Conservation (phyloP, 2,329 filamentous ascomycete genomes). For the Apiospora arundinis region DNA sequence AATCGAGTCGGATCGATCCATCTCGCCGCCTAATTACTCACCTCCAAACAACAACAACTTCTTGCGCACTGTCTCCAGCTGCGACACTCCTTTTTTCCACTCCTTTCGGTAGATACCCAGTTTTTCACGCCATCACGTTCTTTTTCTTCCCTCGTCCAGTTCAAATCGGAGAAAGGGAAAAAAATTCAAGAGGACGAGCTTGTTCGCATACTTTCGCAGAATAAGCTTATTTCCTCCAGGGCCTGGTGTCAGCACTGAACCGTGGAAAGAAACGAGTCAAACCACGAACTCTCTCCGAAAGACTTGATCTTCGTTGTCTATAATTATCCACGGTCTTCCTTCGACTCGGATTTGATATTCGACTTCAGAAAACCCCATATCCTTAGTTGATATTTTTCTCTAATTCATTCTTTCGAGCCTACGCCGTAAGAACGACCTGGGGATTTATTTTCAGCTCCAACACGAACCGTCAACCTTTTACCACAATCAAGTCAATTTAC, state of each 20-base stretch:
- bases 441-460: constrained; percentile 6
- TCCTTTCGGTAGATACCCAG: constrained; percentile 18
- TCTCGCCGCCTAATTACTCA: not conserved
- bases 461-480: not conserved
- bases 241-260: constrained; percentile 18
- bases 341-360: constrained; percentile 22
- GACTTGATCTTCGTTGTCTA: not conserved
- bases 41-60: constrained; percentile 1
- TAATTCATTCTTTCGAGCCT: not conserved
- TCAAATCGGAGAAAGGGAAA: not conserved
- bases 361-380: constrained; percentile 16
- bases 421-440: not conserved
- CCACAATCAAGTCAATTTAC: not conserved
- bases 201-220: constrained; percentile 19
- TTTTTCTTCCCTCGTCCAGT: constrained; percentile 19
- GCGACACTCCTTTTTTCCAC: constrained; percentile 20
- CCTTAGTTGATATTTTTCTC: constrained; percentile 8
- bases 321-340: constrained; percentile 8
- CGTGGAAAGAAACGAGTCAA: constrained; percentile 13
- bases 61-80: constrained; percentile 16
- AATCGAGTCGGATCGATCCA: constrained; percentile 6
- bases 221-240: not conserved
- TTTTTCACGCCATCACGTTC: constrained; percentile 21
- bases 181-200: not conserved
- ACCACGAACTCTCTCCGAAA: constrained; percentile 10